Evolutionary conservation across 2,329 filamentous ascomycete species (phyloP).

Genomic region (Neofusicoccum sp.): DNA sequence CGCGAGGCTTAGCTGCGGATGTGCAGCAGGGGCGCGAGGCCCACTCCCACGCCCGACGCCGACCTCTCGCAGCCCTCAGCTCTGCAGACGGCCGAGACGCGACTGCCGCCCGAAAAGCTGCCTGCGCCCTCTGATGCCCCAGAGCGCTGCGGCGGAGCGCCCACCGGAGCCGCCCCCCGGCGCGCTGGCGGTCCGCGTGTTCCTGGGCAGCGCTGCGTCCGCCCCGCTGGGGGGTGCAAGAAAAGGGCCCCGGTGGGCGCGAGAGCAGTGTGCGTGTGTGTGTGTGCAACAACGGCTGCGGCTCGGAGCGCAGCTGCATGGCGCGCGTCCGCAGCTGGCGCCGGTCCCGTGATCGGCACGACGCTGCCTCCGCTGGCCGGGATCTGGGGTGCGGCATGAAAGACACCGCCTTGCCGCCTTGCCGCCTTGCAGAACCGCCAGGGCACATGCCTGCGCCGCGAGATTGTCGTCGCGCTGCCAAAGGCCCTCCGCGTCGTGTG

Average conservation of each 20-base stretch:
- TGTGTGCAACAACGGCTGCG: background rate
- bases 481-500: background rate
- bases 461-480: background rate
- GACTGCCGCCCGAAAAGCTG: background rate
- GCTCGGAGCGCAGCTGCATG: slow-evolving; percentile 4
- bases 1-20: slow-evolving; percentile 13
- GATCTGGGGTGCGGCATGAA: background rate
- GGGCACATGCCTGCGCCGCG: background rate
- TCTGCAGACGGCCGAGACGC: background rate
- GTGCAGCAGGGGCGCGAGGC: background rate
- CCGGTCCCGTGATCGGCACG: background rate
- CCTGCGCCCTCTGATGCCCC: no score
- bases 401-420: background rate
- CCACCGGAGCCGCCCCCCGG: background rate
- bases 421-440: background rate
- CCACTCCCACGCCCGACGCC: background rate
- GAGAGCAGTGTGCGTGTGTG: background rate
- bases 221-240: background rate
- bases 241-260: background rate
- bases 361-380: background rate
- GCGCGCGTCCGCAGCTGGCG: background rate
- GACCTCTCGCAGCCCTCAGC: background rate
- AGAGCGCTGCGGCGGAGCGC: no score
- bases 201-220: background rate
- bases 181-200: background rate